Evolutionary conservation across 345 rosid species (phyloP), one percentile per base, ranked within the genome.

Genomic region (Eucalyptus tenuipes): DNA sequence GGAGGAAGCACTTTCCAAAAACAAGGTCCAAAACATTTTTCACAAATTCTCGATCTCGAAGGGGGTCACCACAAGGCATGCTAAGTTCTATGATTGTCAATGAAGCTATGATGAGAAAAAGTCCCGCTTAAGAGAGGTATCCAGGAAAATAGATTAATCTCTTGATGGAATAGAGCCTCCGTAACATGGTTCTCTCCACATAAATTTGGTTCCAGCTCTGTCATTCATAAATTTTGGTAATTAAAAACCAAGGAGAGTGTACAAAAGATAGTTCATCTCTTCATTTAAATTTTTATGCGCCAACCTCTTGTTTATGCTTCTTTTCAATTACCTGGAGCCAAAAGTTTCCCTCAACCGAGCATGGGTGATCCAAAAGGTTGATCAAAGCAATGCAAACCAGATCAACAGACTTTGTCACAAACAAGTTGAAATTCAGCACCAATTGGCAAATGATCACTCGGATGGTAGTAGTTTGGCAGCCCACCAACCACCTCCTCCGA

Each of bases 391-490:
- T 10, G 82, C 45, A 20, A 75, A 47, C 24, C 7, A 40, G 84
- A 12, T 75, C 84, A 75, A 40, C 47, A 75, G 42, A 75, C 84
- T 75, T 75, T 75, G 44, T 40, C 27, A 15, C 47, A 40, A 75
- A 40, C 47, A 25, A 98, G 90, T 92, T 94, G 95, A 91, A 97
- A 97, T 91, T 95, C 97, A 29, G 97, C 97, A 66, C 99, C 99
- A 49, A 98, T 94, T 3, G 99, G 99, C 88, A 98, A 89, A 94
- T 98, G 99, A 90, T 98, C 99, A 66, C 99, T 98, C 12, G 99
- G 99, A 92, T 98, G 98, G 91, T 91, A 89, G 88, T 92, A 66
- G 92, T 98, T 98, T 6, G 99, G 99, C 88, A 98, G 90, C 86
- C 96, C 93, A 66, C 97, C 97, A 1, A 84, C 82, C 88, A 97